Conservation (phyloP, 2,329 filamentous ascomycete species). For the Ploettnerulaceae sp. region DNA sequence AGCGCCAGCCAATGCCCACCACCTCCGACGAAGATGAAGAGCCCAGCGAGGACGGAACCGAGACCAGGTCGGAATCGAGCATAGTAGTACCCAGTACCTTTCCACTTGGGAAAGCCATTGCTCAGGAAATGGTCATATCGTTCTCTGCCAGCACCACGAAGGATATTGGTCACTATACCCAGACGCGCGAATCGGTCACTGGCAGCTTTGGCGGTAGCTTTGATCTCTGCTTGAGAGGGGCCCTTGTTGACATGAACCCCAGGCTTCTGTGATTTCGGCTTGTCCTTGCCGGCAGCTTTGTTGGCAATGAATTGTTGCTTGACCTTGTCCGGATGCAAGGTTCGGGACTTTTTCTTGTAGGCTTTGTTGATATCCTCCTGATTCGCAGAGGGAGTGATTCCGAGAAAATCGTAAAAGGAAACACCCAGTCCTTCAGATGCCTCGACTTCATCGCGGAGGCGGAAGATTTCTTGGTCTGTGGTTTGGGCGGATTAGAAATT, state of each 20-base stretch:
- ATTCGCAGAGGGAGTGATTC: slow-evolving; percentile 65
- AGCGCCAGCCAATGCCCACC: slow-evolving; percentile 82
- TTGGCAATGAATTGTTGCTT: slow-evolving; percentile 75
- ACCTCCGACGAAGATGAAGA: slow-evolving; percentile 80
- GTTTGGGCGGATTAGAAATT: slow-evolving; percentile 23
- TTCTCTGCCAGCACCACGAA: slow-evolving; percentile 73
- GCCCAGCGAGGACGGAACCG: slow-evolving; percentile 73
- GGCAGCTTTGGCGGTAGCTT: slow-evolving; percentile 73
- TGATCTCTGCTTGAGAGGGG: slow-evolving; percentile 70
- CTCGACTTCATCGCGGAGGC: slow-evolving; percentile 80
- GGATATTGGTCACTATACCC: slow-evolving; percentile 77
- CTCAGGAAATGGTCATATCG: slow-evolving; percentile 91
- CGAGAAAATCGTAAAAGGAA: slow-evolving; percentile 94
- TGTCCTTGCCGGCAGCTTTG: slow-evolving; percentile 49
- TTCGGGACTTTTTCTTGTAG: slow-evolving; percentile 80
- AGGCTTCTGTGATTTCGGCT: slow-evolving; percentile 48
- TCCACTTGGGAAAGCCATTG: slow-evolving; percentile 95
- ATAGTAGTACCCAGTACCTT: slow-evolving; percentile 98
- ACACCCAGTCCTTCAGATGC: slow-evolving; percentile 69
- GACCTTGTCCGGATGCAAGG: slow-evolving; percentile 92
- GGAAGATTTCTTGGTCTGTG: slow-evolving; percentile 97
- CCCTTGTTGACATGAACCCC: slow-evolving; percentile 64
- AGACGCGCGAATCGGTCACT: slow-evolving; percentile 79
- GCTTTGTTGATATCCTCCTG: slow-evolving; percentile 90
- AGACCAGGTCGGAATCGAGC: slow-evolving; percentile 86